Evolutionary conservation across 495 filamentous ascomycete genomes (phyloP).

Genomic region (Hyaloscypha variabilis): DNA sequence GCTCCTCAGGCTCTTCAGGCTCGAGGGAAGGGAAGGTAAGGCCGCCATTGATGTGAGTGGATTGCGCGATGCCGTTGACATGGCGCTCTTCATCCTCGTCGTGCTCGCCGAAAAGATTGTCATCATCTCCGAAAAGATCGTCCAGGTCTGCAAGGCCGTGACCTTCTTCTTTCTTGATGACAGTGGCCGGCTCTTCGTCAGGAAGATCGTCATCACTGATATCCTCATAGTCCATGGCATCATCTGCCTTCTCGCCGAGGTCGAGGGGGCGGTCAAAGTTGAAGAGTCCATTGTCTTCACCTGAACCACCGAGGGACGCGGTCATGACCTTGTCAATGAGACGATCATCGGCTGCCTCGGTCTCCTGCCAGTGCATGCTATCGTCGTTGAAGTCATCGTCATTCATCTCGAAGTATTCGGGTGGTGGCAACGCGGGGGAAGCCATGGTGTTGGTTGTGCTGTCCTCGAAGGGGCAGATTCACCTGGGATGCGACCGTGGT

Average conservation of each 20-base stretch:
- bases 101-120: conserved; percentile 36
- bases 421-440: background rate
- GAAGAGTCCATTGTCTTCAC: conserved; percentile 41
- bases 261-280: conserved; percentile 25
- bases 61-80: conserved; percentile 15
- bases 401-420: background rate
- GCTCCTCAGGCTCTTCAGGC: conserved; percentile 27
- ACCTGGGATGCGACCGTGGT: background rate
- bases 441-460: conserved; percentile 14
- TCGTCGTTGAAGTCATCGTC: too few species aligned
- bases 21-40: conserved; percentile 19
- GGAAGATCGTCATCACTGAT: conserved; percentile 66
- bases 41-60: conserved; percentile 30
- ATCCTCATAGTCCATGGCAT: conserved; percentile 87
- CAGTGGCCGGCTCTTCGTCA: conserved; percentile 41
- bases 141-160: conserved; percentile 40
- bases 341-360: conserved; percentile 24
- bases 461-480: conserved; percentile 7
- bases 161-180: conserved; percentile 55
- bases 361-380: conserved; percentile 24
- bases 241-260: conserved; percentile 67
- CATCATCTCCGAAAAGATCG: conserved; percentile 48
- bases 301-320: conserved; percentile 29
- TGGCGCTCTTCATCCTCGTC: conserved; percentile 26
- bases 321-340: conserved; percentile 8